Evolutionary conservation across 1,139 yeast genomes (phyloP).

Genomic region (Yarrowia galli): DNA sequence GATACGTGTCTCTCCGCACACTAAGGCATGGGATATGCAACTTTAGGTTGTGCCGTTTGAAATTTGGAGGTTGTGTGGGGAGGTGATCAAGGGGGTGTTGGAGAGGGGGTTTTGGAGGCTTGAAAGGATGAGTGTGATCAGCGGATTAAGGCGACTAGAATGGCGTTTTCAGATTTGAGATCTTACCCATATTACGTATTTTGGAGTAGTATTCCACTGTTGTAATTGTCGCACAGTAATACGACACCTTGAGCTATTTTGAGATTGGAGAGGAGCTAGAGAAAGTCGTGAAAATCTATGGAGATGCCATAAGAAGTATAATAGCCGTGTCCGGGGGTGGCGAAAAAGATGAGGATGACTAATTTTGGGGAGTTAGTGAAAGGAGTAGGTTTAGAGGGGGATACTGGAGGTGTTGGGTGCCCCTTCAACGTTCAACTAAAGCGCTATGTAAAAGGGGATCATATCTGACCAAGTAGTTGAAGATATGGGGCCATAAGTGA

Average conservation of each 20-base stretch:
- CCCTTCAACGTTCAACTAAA: no score
- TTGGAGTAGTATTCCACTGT: background rate
- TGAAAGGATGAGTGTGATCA: background rate
- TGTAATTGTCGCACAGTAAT: background rate
- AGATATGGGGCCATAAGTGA: no score
- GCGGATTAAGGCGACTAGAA: background rate
- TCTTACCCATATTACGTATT: background rate
- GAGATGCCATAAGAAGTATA: background rate
- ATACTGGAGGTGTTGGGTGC: no score
- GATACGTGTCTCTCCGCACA: constrained; percentile 6
- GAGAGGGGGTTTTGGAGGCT: background rate
- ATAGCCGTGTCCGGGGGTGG: background rate
- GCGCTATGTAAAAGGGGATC: no score
- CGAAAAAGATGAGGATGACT: background rate
- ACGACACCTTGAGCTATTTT: constrained; percentile 12
- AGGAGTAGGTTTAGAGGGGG: background rate
- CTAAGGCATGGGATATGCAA: background rate
- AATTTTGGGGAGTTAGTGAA: background rate
- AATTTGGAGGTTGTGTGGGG: background rate
- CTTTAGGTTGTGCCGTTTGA: background rate
- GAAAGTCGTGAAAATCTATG: background rate
- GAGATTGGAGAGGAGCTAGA: background rate
- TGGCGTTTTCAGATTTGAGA: background rate
- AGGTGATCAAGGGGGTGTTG: background rate
- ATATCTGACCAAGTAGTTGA: no score